phyloP scores from a whole-genome alignment of 2,329 filamentous ascomycete species.

The Ilyonectria destructans region DNA sequence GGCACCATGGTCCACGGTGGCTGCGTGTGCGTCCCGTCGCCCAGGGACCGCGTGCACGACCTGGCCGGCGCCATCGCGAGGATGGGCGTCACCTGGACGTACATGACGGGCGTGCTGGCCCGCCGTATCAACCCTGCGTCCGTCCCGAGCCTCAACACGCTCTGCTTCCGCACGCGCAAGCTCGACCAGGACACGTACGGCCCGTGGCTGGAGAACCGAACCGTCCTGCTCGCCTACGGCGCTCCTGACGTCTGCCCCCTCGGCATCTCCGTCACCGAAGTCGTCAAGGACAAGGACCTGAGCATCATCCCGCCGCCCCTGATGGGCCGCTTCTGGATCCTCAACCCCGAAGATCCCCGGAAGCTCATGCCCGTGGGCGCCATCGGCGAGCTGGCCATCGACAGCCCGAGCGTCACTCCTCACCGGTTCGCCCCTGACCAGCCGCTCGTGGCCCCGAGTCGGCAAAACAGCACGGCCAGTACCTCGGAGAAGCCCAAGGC shows the following conservation, averaged over 20 bases:
- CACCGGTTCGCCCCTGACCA: conserved; percentile 55
- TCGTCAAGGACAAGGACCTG: conserved; percentile 56
- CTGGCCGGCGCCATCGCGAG: conserved; percentile 65
- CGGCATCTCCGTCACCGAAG: conserved; percentile 65
- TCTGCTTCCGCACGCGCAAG: conserved; percentile 66
- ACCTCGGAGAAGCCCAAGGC: conserved; percentile 46
- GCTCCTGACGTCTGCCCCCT: conserved; percentile 68
- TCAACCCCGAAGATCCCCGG: conserved; percentile 67
- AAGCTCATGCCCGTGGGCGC: conserved; percentile 69
- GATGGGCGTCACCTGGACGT: conserved; percentile 68
- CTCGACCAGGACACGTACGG: conserved; percentile 66
- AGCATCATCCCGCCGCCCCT: conserved; percentile 65
- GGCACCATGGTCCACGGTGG: conserved; percentile 70
- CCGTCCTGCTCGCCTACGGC: conserved; percentile 67
- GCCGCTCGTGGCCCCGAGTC: conserved; percentile 47
- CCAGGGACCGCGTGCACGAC: conserved; percentile 65
- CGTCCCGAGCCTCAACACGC: conserved; percentile 57
- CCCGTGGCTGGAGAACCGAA: conserved; percentile 63
- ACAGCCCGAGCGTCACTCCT: conserved; percentile 61
- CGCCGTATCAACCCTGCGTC: conserved; percentile 57
- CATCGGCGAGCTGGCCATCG: conserved; percentile 73
- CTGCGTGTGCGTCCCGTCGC: conserved; percentile 72
- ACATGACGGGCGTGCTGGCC: conserved; percentile 74
- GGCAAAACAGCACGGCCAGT: conserved; percentile 28
- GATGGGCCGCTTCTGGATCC: conserved; percentile 67